Conservation (phyloP, 2,329 filamentous ascomycete genomes). For the Neophaeococcomyces mojaviensis region DNA sequence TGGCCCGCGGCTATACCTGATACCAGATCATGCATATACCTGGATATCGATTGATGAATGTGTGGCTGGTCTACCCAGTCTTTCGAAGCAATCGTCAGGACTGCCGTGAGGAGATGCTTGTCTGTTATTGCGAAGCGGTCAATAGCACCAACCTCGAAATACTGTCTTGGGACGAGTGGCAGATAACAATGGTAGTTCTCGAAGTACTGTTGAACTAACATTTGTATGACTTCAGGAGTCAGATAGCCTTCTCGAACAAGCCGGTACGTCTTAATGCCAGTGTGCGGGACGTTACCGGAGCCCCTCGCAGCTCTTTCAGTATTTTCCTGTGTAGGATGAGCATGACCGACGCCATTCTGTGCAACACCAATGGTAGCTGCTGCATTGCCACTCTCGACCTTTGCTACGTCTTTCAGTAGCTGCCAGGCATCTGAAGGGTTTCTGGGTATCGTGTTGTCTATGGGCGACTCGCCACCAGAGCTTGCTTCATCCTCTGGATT, state of each 20-base stretch:
- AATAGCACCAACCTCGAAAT: constrained; percentile 49
- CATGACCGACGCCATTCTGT: constrained; percentile 21
- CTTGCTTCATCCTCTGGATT: constrained; percentile 31
- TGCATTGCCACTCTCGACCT: constrained; percentile 26
- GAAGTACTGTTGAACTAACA: constrained; percentile 52
- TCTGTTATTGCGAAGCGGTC: constrained; percentile 53
- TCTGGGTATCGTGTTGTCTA: constrained; percentile 34
- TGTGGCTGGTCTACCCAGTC: constrained; percentile 58
- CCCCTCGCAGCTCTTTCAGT: constrained; percentile 11
- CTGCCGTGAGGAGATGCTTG: constrained; percentile 60
- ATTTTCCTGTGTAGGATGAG: neutral
- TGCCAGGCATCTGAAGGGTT: constrained; percentile 45
- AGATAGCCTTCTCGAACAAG: constrained; percentile 38
- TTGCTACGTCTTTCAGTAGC: constrained; percentile 39
- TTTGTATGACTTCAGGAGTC: constrained; percentile 44
- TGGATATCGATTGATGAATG: constrained; percentile 58
- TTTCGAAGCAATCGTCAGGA: constrained; percentile 64
- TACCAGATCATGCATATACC: constrained; percentile 62
- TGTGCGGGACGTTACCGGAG: constrained; percentile 25
- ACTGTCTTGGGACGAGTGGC: constrained; percentile 56
- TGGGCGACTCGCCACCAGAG: constrained; percentile 30
- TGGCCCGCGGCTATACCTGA: constrained; percentile 60
- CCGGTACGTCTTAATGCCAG: constrained; percentile 35
- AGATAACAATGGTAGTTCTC: constrained; percentile 64
- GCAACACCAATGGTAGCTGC: constrained; percentile 20